Evolutionary conservation across 176 grass and related monocot genomes (phyloP).

Genomic region (Elymus sibiricus): DNA sequence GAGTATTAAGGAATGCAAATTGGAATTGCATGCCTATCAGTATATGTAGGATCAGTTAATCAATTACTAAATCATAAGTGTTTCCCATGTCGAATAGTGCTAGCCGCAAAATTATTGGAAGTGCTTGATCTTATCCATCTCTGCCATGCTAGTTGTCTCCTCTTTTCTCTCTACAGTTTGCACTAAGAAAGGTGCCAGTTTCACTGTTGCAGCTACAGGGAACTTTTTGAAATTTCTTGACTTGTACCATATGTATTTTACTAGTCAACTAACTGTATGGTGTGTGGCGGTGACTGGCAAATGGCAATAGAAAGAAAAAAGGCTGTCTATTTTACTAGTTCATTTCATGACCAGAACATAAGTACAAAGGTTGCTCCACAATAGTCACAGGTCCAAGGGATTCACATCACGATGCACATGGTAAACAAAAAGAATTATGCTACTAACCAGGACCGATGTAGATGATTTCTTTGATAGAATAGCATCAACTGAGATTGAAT

Average conservation of each 20-base stretch:
- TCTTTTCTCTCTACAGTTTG: background rate
- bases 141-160: background rate
- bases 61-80: background rate
- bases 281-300: background rate
- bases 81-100: background rate
- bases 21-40: background rate
- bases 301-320: background rate
- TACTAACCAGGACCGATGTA: constrained; percentile 61
- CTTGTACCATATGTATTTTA: background rate
- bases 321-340: background rate
- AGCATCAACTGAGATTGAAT: constrained; percentile 88
- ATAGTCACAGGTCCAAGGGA: constrained; percentile 6
- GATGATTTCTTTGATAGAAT: constrained; percentile 83
- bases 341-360: background rate
- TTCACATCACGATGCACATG: background rate
- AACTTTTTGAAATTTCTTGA: background rate
- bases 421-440: constrained; percentile 27
- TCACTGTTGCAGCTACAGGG: background rate
- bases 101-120: background rate
- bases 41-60: background rate
- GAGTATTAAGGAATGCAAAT: background rate
- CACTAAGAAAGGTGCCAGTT: background rate
- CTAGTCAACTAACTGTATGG: background rate
- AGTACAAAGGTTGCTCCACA: background rate
- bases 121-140: background rate